A percentile compares a stretch with the other conserved stretches of the same genome.
Conservation (phyloP, 2,329 filamentous ascomycete genomes). For the Achaetomium macrosporum region DNA sequence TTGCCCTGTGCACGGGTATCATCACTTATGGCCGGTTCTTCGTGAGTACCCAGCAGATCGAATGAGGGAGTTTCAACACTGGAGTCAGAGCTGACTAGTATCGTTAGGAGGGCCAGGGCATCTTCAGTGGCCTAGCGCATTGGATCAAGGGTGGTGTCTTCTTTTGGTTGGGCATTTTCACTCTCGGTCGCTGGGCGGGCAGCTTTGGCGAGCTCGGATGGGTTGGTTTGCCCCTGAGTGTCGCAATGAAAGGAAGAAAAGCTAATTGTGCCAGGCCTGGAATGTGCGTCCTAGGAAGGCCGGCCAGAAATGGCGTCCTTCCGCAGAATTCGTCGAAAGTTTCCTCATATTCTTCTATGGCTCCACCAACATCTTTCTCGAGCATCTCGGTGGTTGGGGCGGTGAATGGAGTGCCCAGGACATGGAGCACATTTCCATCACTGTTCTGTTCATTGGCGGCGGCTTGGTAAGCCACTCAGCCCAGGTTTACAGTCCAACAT, state of each 20-base stretch:
- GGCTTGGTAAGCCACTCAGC: slow-evolving; percentile 59
- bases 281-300: slow-evolving; percentile 63
- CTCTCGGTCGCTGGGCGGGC: slow-evolving; percentile 82
- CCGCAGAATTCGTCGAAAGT: slow-evolving; percentile 85
- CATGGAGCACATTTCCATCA: slow-evolving; percentile 88
- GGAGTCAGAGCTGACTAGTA: slow-evolving; percentile 10
- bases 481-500: not conserved
- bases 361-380: slow-evolving; percentile 82
- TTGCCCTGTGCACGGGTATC: slow-evolving; percentile 64
- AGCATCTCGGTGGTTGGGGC: slow-evolving; percentile 73
- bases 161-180: slow-evolving; percentile 86
- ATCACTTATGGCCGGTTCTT: slow-evolving; percentile 79
- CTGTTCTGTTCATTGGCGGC: slow-evolving; percentile 87
- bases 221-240: slow-evolving; percentile 38
- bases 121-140: slow-evolving; percentile 86
- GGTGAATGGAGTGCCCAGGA: slow-evolving; percentile 69
- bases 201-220: slow-evolving; percentile 87
- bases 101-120: slow-evolving; percentile 53
- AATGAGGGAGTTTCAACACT: slow-evolving; percentile 1
- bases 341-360: slow-evolving; percentile 88
- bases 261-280: slow-evolving; percentile 57
- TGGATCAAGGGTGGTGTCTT: slow-evolving; percentile 94
- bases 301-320: slow-evolving; percentile 62
- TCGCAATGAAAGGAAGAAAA: not conserved
- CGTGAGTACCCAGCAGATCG: slow-evolving; percentile 46